Evolutionary conservation across 257 asterid species (phyloP).

Genomic region (Solanum appendiculatum): DNA sequence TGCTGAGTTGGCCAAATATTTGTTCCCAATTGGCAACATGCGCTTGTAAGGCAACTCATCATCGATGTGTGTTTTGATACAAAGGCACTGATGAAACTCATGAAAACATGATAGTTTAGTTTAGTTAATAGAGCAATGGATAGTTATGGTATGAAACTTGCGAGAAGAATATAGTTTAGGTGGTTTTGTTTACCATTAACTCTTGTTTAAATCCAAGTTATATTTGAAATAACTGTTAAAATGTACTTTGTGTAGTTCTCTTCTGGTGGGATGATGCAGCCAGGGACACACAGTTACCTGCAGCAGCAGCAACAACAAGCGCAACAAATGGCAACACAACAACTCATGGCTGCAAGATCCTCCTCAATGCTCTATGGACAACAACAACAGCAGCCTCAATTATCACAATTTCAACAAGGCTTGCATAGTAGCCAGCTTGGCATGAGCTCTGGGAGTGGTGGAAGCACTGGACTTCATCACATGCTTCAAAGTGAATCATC

Average conservation of each 20-base stretch:
- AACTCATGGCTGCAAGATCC: slow-evolving; percentile 66
- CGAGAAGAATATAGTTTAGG: background rate
- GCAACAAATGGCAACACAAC: slow-evolving; percentile 75
- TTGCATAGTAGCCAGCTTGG: slow-evolving; percentile 59
- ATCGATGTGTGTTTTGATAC: accelerated
- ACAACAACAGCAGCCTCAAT: slow-evolving; percentile 44
- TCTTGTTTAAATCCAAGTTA: background rate
- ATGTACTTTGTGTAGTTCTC: slow-evolving; percentile 30
- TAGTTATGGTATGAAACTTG: background rate
- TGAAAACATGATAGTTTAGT: background rate
- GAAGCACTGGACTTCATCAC: slow-evolving; percentile 39
- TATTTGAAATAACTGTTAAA: background rate
- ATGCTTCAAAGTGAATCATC: slow-evolving; percentile 79
- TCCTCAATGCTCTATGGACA: slow-evolving; percentile 68
- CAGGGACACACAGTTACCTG: slow-evolving; percentile 61
- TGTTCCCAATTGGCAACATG: background rate
- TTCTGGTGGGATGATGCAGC: slow-evolving; percentile 56
- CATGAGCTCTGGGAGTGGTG: slow-evolving; percentile 55
- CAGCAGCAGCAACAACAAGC: slow-evolving; percentile 52
- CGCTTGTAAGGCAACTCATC: background rate
- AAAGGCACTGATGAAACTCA: background rate
- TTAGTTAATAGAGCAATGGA: background rate
- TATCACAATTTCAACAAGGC: slow-evolving; percentile 62
- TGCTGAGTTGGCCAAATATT: background rate
- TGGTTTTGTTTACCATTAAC: background rate